These are phyloP conservation scores for Zygoascus sp. DNA, from an alignment of 1,139 yeast genomes.

Conservation along the genomic window DNA sequence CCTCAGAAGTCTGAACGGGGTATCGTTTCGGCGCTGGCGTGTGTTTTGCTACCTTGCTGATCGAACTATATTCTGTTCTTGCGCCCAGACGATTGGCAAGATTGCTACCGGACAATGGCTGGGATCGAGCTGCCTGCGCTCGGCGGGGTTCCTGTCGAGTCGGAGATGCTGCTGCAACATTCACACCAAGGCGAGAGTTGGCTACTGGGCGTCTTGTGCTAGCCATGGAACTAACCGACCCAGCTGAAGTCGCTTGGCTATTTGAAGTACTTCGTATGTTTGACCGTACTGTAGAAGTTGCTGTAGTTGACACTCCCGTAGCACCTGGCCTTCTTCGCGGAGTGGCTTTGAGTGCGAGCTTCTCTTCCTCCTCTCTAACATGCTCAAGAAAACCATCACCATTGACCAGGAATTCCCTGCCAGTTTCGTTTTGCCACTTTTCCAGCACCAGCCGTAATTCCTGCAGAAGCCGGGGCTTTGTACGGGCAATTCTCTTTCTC, in stretches of 20 bases:
- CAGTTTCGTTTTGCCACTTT: conserved; percentile 44
- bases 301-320: conserved; percentile 5
- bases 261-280: neutral
- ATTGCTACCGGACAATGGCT: conserved; percentile 3
- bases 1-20: neutral
- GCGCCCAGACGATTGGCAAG: neutral
- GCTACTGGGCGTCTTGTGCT: neutral
- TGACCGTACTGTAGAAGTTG: neutral
- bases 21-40: neutral
- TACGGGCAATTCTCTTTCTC: conserved; percentile 60
- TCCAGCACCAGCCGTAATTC: conserved; percentile 47
- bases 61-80: neutral
- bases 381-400: conserved; percentile 30
- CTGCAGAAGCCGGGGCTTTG: conserved; percentile 59
- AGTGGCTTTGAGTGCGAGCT: conserved; percentile 18
- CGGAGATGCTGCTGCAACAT: conserved; percentile 1
- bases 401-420: conserved; percentile 31
- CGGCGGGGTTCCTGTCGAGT: neutral
- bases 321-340: conserved; percentile 13
- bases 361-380: conserved; percentile 23
- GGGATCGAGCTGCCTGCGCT: neutral
- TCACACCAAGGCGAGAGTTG: neutral
- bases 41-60: neutral
- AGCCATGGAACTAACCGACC: neutral
- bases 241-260: neutral